A percentile compares a stretch with the other conserved stretches of the same genome.
Evolutionary conservation across 2,329 filamentous ascomycete species (phyloP).

Genomic region (Aspergillus japonicus): DNA sequence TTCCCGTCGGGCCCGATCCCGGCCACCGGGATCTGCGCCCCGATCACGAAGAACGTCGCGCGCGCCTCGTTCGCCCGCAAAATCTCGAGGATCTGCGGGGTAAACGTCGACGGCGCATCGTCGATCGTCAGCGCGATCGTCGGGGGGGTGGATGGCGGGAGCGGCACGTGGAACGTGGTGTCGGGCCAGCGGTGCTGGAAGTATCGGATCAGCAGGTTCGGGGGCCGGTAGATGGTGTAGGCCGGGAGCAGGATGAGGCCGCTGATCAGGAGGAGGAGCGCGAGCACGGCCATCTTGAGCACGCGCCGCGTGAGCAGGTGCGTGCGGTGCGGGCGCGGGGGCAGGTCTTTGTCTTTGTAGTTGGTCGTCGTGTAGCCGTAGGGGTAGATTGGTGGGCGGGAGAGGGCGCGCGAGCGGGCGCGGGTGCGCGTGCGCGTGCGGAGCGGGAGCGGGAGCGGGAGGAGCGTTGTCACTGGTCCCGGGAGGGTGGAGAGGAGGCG

Average conservation of each 20-base stretch:
- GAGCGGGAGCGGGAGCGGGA: neutral
- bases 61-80: constrained; percentile 65
- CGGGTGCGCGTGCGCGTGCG: constrained; percentile 13
- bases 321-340: constrained; percentile 6
- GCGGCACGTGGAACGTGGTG: constrained; percentile 68
- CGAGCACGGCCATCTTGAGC: constrained; percentile 38
- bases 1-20: constrained; percentile 14
- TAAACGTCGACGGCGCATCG: constrained; percentile 75
- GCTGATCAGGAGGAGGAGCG: constrained; percentile 30
- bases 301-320: constrained; percentile 17
- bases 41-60: constrained; percentile 89
- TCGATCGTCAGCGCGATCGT: constrained; percentile 83
- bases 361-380: constrained; percentile 24
- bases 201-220: constrained; percentile 66
- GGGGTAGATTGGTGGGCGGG: constrained; percentile 38
- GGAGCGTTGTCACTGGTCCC: neutral
- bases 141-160: constrained; percentile 46
- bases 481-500: neutral
- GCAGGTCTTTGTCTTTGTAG: neutral
- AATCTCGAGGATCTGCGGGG: constrained; percentile 65
- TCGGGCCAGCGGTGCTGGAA: constrained; percentile 72
- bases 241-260: constrained; percentile 41
- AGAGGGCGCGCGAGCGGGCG: constrained; percentile 19
- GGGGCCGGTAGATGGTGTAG: constrained; percentile 80
- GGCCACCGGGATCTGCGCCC: constrained; percentile 64